Evolutionary conservation across 345 rosid genomes (phyloP).

Genomic region (Eucalyptus polyanthemos): DNA sequence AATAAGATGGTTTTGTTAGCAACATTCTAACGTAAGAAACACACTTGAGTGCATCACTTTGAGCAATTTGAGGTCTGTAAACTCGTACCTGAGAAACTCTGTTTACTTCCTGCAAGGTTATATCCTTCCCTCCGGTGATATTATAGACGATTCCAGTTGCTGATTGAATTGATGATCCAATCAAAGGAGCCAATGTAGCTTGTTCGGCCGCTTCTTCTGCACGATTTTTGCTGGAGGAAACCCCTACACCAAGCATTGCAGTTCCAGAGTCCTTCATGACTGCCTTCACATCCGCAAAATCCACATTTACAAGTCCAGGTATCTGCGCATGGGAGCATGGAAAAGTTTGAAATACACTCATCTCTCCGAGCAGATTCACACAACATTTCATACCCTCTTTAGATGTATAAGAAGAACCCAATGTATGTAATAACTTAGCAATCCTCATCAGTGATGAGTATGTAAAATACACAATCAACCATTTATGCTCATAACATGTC

Average conservation of each 20-base stretch:
- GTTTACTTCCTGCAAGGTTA: conserved; percentile 93
- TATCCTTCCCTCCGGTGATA: conserved; percentile 95
- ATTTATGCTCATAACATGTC: background rate
- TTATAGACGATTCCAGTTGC: conserved; percentile 97
- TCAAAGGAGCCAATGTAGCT: conserved; percentile 90
- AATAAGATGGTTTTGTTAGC: background rate
- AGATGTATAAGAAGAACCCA: background rate
- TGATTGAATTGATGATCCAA: conserved; percentile 98
- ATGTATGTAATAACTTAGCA: background rate
- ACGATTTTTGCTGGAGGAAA: conserved; percentile 93
- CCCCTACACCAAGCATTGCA: conserved; percentile 99
- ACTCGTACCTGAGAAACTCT: conserved; percentile 77
- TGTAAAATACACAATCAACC: background rate
- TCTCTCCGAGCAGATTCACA: background rate
- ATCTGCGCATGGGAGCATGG: conserved; percentile 28
- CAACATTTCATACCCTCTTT: background rate
- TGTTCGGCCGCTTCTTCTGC: conserved; percentile 99
- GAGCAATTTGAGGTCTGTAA: background rate
- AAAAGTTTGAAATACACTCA: background rate
- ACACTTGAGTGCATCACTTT: background rate
- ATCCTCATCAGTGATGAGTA: background rate
- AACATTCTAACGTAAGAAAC: background rate
- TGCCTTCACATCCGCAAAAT: conserved; percentile 96
- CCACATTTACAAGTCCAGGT: conserved; percentile 97
- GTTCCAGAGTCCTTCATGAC: conserved; percentile 97